These are phyloP conservation scores for Phellinidium pouzarii DNA, from an alignment of 1,284 basidiomycete species.

Conservation along the genomic window DNA sequence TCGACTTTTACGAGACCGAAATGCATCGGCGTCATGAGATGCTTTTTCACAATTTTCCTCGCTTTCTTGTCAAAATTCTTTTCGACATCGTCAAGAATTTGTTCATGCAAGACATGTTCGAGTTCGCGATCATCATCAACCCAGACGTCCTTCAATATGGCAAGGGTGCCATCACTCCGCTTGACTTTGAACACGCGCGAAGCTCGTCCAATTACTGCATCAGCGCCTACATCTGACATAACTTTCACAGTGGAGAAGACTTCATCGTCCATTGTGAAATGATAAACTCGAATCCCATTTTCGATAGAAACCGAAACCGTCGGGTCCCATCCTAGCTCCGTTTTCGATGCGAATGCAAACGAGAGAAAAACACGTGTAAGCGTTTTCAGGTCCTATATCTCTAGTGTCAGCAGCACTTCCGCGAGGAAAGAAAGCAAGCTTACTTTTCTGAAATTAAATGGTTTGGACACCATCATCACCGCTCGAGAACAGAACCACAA, in stretches of 20 bases:
- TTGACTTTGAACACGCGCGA: neutral
- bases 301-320: neutral
- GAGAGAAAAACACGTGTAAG: neutral
- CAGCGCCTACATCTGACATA: neutral
- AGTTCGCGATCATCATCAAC: neutral
- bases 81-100: neutral
- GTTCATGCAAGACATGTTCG: neutral
- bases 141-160: no score
- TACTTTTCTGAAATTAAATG: conserved; percentile 5
- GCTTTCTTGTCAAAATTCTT: neutral
- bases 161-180: neutral
- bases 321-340: neutral
- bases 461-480: neutral
- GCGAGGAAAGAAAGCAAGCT: neutral
- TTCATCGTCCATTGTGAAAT: no score
- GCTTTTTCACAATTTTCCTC: no score
- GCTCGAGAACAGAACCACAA: neutral
- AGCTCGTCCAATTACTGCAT: neutral
- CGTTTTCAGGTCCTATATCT: neutral
- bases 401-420: neutral
- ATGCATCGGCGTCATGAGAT: neutral
- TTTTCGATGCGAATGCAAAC: neutral
- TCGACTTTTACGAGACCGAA: neutral
- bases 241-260: neutral
- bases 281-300: neutral